Conservation (phyloP, 805 yeast species). For the Cephaloascus albidus region DNA sequence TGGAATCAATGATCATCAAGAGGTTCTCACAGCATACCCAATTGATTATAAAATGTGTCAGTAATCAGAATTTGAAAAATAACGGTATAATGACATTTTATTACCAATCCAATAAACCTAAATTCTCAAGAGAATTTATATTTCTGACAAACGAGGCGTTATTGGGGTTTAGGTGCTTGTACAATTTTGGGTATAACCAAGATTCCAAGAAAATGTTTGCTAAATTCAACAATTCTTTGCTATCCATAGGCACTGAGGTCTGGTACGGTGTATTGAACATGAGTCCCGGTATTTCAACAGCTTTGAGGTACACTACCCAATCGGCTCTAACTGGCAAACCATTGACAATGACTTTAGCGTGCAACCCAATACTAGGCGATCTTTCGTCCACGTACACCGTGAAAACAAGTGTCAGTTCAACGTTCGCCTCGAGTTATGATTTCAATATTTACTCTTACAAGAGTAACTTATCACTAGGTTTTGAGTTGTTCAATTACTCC, state of each 20-base stretch:
- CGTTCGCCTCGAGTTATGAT: conserved; percentile 78
- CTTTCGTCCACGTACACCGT: conserved; percentile 82
- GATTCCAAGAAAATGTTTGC: conserved; percentile 11
- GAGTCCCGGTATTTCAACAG: conserved; percentile 86
- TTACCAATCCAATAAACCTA: conserved; percentile 58
- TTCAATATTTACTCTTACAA: conserved; percentile 88
- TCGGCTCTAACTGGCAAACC: conserved; percentile 87
- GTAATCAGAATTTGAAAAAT: conserved; percentile 47
- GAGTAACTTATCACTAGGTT: conserved; percentile 78
- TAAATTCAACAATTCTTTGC: conserved; percentile 50
- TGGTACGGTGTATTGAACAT: conserved; percentile 81
- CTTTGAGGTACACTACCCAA: conserved; percentile 75
- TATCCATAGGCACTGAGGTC: conserved; percentile 74
- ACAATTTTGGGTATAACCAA: conserved; percentile 41
- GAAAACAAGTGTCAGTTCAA: conserved; percentile 63
- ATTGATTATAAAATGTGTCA: conserved; percentile 64
- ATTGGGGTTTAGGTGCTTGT: conserved; percentile 71
- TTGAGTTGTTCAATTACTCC: conserved; percentile 64
- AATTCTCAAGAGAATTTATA: conserved; percentile 61
- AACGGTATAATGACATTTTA: conserved; percentile 56
- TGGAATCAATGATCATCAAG: conserved; percentile 81
- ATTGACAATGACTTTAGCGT: conserved; percentile 73
- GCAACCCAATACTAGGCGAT: conserved; percentile 87
- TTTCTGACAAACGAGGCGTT: conserved; percentile 80
- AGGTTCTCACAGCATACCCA: conserved; percentile 53